Evolutionary conservation across 73 alveolate genomes (phyloP).

Genomic region (Paramecium bursaria): DNA sequence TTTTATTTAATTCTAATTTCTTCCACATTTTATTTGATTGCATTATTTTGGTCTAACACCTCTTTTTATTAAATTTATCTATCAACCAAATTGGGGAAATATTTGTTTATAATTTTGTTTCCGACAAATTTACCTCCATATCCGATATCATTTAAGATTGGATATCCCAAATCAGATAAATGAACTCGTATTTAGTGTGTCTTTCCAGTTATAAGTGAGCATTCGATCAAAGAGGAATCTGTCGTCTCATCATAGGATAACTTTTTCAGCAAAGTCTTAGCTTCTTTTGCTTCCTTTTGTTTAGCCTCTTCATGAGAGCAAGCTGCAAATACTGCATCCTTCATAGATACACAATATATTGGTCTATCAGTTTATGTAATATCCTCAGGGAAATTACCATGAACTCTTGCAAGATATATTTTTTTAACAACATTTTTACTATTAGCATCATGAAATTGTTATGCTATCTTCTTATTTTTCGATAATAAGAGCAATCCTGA

Average conservation of each 20-base stretch:
- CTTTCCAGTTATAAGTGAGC: constrained; percentile 97
- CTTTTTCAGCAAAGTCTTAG: constrained; percentile 90
- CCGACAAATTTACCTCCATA: constrained; percentile 76
- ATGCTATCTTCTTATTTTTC: constrained; percentile 87
- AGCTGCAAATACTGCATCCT: constrained; percentile 81
- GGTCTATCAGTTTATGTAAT: constrained; percentile 71
- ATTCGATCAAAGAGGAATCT: constrained; percentile 87
- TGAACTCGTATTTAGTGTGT: constrained; percentile 99
- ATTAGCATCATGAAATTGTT: constrained; percentile 80
- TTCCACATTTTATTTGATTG: neutral
- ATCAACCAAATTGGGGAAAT: constrained; percentile 7
- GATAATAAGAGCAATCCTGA: constrained; percentile 96
- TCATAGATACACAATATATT: constrained; percentile 77
- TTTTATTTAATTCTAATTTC: neutral
- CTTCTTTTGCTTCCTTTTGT: constrained; percentile 75
- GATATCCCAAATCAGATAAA: constrained; percentile 90
- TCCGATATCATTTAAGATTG: constrained; percentile 95
- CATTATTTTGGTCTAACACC: too few species aligned
- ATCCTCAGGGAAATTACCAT: constrained; percentile 85
- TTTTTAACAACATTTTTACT: constrained; percentile 77
- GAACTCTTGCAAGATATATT: constrained; percentile 92
- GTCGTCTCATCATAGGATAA: constrained; percentile 90
- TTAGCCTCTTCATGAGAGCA: constrained; percentile 75
- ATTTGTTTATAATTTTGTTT: constrained; percentile 38
- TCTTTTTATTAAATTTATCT: neutral